phyloP scores from a whole-genome alignment of 148 eudicot species.

The Limonium bicolor region DNA sequence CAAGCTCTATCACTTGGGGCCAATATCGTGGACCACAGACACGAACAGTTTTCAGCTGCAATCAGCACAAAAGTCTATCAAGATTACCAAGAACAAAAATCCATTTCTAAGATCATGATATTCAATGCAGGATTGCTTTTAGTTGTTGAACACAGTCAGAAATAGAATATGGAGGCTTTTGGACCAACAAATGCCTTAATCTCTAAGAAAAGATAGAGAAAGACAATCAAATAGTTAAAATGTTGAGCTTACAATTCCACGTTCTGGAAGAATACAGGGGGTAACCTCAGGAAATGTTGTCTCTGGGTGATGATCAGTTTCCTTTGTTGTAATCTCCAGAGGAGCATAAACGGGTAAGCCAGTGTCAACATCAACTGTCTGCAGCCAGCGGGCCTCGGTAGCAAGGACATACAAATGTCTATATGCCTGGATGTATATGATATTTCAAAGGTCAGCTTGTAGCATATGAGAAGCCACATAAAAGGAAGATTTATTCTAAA shows the following conservation, averaged over 20 bases:
- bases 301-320: conserved; percentile 76
- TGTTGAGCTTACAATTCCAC: conserved; percentile 58
- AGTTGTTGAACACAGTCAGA: too few relatives aligned
- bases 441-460: too few relatives aligned
- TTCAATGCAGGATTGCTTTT: too few relatives aligned
- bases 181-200: too few relatives aligned
- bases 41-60: conserved; percentile 72
- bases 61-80: conserved; percentile 8
- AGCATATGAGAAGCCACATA: too few relatives aligned
- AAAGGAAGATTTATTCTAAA: too few relatives aligned
- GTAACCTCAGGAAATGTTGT: conserved; percentile 90
- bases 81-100: too few relatives aligned
- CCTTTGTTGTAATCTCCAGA: conserved; percentile 73
- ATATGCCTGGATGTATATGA: conserved; percentile 86
- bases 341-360: conserved; percentile 93
- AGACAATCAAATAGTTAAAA: too few relatives aligned
- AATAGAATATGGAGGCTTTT: too few relatives aligned
- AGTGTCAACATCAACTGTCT: conserved; percentile 92
- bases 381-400: conserved; percentile 92
- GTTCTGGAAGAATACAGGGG: conserved; percentile 94
- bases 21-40: conserved; percentile 99
- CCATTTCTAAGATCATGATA: too few relatives aligned
- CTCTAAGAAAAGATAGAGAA: neutral
- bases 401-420: conserved; percentile 98
- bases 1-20: conserved; percentile 86